These are phyloP conservation scores for Pyrus hybrid DNA, from an alignment of 331 rosid genomes.

Conservation along the genomic window DNA sequence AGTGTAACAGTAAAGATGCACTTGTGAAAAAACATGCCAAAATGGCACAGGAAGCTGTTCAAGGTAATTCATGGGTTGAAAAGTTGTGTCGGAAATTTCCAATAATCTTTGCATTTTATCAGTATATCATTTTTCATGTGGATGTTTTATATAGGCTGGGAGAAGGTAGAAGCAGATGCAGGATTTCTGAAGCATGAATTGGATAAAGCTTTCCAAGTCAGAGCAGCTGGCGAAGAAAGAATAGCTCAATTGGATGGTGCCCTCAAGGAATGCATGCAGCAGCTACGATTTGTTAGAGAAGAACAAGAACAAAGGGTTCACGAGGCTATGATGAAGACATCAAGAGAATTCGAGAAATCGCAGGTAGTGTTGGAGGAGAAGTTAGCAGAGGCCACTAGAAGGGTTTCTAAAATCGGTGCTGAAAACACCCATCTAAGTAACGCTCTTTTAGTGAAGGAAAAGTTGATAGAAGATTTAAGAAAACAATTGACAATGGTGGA, in stretches of 20 bases:
- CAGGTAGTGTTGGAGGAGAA: conserved; percentile 55
- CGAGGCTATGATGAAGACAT: conserved; percentile 60
- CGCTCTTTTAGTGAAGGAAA: conserved; percentile 49
- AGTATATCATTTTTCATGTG: conserved; percentile 2
- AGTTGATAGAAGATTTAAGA: conserved; percentile 51
- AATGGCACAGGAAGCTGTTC: conserved; percentile 67
- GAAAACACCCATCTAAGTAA: conserved; percentile 58
- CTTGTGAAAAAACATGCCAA: conserved; percentile 64
- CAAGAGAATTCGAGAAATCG: conserved; percentile 55
- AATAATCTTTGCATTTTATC: neutral
- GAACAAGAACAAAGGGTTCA: conserved; percentile 77
- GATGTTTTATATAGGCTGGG: conserved; percentile 56
- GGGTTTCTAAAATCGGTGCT: conserved; percentile 41
- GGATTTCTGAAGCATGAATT: conserved; percentile 48
- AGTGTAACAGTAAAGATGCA: conserved; percentile 67
- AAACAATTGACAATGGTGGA: conserved; percentile 52
- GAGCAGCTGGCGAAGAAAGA: conserved; percentile 58
- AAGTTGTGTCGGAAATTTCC: neutral
- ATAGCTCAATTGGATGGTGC: conserved; percentile 58
- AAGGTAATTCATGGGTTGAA: conserved; percentile 33
- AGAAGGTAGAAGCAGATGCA: conserved; percentile 58
- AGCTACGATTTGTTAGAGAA: conserved; percentile 65
- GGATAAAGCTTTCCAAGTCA: conserved; percentile 48
- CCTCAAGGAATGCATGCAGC: conserved; percentile 79
- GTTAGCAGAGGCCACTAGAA: conserved; percentile 48